A percentile compares a stretch with the other conserved stretches of the same genome.
Evolutionary conservation across 2,329 filamentous ascomycete species (phyloP).

Genomic region (Phoma sp.): DNA sequence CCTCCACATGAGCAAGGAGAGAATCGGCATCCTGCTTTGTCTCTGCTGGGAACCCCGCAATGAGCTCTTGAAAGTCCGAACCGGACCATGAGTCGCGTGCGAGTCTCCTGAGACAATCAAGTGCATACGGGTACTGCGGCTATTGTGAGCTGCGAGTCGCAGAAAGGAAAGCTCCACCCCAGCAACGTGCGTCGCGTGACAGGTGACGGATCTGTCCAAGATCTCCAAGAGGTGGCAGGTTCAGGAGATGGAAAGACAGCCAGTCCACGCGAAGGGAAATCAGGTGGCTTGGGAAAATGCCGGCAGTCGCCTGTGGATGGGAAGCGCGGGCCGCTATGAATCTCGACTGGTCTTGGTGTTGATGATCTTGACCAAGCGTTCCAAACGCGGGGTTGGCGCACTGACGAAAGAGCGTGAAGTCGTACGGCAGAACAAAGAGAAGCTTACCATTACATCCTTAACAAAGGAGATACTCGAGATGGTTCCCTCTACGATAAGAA

Average conservation of each 20-base stretch:
- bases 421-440: conserved; percentile 27
- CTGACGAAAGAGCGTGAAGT: conserved; percentile 19
- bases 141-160: conserved; percentile 39
- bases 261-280: conserved; percentile 30
- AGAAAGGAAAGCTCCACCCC: conserved; percentile 23
- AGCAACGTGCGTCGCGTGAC: conserved; percentile 40
- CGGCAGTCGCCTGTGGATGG: conserved; percentile 25
- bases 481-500: conserved; percentile 70
- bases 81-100: conserved; percentile 73
- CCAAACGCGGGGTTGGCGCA: conserved; percentile 42
- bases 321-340: conserved; percentile 31
- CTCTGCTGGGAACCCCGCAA: conserved; percentile 73
- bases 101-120: conserved; percentile 69
- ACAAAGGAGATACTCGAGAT: conserved; percentile 86
- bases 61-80: conserved; percentile 70
- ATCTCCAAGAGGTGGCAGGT: conserved; percentile 27
- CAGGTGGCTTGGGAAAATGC: conserved; percentile 33
- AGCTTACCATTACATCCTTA: conserved; percentile 79
- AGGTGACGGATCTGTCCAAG: conserved; percentile 29
- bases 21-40: conserved; percentile 65
- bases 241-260: conserved; percentile 19
- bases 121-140: conserved; percentile 77
- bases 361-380: conserved; percentile 30
- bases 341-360: conserved; percentile 33
- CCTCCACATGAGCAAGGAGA: conserved; percentile 71